phyloP scores from a whole-genome alignment of 768 basidiomycete genomes.

The Phylloporus scabripes region DNA sequence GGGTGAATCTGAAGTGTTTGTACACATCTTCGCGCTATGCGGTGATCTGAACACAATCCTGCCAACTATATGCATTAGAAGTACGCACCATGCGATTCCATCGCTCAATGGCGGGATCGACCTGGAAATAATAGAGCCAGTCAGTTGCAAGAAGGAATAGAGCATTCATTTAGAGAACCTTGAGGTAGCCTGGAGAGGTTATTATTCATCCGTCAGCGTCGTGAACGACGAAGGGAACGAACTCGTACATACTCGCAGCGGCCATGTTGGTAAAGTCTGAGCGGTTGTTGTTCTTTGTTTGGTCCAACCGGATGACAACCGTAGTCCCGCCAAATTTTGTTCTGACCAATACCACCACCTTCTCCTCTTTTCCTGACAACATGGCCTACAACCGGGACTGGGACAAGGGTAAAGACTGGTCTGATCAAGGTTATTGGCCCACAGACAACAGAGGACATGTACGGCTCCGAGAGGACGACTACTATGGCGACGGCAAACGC shows the following conservation, averaged over 20 bases:
- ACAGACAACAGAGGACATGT: slow-evolving; percentile 34
- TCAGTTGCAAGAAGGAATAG: neutral
- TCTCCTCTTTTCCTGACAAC: slow-evolving; percentile 6
- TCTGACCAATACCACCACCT: slow-evolving; percentile 18
- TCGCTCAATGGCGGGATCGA: slow-evolving; percentile 58
- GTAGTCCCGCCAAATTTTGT: slow-evolving; percentile 10
- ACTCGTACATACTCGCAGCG: slow-evolving; percentile 51
- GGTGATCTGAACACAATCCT: neutral
- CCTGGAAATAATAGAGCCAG: slow-evolving; percentile 11
- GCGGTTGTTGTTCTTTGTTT: slow-evolving; percentile 30
- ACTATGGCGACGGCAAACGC: slow-evolving; percentile 65
- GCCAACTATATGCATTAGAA: slow-evolving; percentile 1
- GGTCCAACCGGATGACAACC: slow-evolving; percentile 11
- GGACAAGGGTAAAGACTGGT: slow-evolving; percentile 77
- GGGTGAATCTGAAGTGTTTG: slow-evolving; percentile 77
- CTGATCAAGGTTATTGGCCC: slow-evolving; percentile 41
- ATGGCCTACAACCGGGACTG: slow-evolving; percentile 85
- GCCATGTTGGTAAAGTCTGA: slow-evolving; percentile 43
- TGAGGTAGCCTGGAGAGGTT: slow-evolving; percentile 45
- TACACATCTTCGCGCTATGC: slow-evolving; percentile 79
- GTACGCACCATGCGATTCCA: slow-evolving; percentile 55
- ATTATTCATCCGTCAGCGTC: slow-evolving; percentile 5
- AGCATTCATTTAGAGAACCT: slow-evolving; percentile 34
- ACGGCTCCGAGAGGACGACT: slow-evolving; percentile 64
- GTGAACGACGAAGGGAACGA: neutral